Conservation (phyloP, 768 basidiomycete species). For the Cystofilobasidium ferigula region DNA sequence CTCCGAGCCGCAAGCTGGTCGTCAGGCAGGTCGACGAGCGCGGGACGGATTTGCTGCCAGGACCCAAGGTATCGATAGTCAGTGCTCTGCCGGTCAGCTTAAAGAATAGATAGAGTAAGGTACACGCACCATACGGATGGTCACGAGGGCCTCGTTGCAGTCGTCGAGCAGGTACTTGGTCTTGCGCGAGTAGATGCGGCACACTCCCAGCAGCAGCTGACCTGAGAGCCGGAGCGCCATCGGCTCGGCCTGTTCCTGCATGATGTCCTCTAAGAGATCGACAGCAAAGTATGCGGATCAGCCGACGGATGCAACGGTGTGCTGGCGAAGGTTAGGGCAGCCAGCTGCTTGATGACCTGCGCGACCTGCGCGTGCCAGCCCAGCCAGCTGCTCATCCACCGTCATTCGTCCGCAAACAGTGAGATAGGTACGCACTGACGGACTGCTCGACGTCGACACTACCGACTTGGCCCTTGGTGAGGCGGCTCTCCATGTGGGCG, state of each 20-base stretch:
- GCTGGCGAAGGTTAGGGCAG: neutral
- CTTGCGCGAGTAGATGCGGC: conserved; percentile 93
- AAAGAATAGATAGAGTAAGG: neutral
- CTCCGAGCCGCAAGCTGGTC: conserved; percentile 78
- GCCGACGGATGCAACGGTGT: too few species aligned
- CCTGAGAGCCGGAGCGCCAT: conserved; percentile 96
- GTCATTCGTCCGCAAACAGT: neutral
- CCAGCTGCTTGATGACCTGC: neutral
- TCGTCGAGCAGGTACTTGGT: conserved; percentile 96
- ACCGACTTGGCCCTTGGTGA: conserved; percentile 86
- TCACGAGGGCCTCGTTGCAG: conserved; percentile 88
- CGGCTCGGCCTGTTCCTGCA: conserved; percentile 65
- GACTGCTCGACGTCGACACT: conserved; percentile 92
- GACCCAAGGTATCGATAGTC: conserved; percentile 46
- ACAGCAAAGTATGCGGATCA: too few species aligned
- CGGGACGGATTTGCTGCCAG: conserved; percentile 54
- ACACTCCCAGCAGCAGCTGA: conserved; percentile 88
- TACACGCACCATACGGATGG: conserved; percentile 74
- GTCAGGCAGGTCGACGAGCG: conserved; percentile 89
- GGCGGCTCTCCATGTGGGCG: conserved; percentile 95
- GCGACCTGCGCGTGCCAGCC: too few species aligned
- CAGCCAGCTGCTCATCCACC: too few species aligned
- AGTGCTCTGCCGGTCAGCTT: neutral
- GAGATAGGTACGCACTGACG: conserved; percentile 54
- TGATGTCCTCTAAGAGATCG: conserved; percentile 65